A percentile compares a stretch with the other conserved stretches of the same genome.
phyloP scores from a whole-genome alignment of 495 filamentous ascomycete genomes.

The Apiosordaria backusii region DNA sequence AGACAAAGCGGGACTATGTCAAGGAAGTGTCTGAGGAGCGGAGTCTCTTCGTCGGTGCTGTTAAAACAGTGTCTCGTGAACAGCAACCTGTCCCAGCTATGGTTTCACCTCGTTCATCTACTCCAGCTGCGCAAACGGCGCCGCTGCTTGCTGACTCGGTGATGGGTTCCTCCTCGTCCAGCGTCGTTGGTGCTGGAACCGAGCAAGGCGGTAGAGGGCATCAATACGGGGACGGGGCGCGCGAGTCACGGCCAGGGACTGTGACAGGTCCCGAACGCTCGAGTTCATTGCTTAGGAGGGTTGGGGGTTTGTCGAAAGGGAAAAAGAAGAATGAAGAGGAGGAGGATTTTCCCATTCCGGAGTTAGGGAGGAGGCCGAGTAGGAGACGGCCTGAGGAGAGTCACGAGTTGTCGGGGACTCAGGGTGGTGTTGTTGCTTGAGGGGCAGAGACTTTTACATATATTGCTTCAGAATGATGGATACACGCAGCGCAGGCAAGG shows the following conservation, averaged over 20 bases:
- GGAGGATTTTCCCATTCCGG: not conserved
- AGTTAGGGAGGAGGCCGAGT: not conserved
- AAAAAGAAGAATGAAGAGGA: not conserved
- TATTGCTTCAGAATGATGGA: not conserved
- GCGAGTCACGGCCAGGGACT: not conserved
- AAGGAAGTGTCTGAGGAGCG: constrained; percentile 1
- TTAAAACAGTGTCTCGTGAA: not conserved
- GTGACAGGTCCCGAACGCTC: not conserved
- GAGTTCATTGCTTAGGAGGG: not conserved
- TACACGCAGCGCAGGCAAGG: not conserved
- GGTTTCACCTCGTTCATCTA: not conserved
- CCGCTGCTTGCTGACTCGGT: not conserved
- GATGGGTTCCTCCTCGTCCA: no score
- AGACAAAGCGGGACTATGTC: not conserved
- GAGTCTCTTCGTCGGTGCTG: not conserved
- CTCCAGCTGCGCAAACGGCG: not conserved
- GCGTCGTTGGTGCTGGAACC: not conserved
- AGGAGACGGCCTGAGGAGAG: not conserved
- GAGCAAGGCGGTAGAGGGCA: not conserved
- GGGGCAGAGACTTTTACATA: not conserved
- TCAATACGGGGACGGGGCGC: not conserved
- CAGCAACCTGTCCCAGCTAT: not conserved
- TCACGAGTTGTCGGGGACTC: not conserved
- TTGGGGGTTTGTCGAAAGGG: not conserved
- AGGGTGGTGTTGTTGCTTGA: not conserved